phyloP scores from a whole-genome alignment of 352 stramenopile genomes.

The Phytopythium chamaehyphon region DNA sequence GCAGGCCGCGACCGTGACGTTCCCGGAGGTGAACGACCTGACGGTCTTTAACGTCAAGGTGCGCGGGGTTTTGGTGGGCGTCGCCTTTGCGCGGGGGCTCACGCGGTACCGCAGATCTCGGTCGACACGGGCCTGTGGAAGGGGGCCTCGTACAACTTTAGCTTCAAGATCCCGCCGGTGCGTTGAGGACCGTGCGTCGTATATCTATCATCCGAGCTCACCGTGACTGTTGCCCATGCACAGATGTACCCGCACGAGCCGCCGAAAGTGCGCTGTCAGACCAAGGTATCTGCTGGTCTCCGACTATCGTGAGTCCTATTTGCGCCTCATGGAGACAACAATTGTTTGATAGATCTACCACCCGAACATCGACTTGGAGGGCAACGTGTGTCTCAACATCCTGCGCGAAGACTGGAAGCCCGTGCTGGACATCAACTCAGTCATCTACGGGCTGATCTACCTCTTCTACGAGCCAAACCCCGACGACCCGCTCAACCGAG shows the following conservation, averaged over 20 bases:
- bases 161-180: slow-evolving; percentile 96
- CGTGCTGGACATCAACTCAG: slow-evolving; percentile 98
- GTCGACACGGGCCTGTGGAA: slow-evolving; percentile 97
- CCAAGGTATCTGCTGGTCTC: too few species aligned
- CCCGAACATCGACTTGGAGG: slow-evolving; percentile 98
- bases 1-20: slow-evolving; percentile 93
- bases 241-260: slow-evolving; percentile 95
- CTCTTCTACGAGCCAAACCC: slow-evolving; percentile 99
- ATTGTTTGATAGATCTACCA: slow-evolving; percentile 93
- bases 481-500: slow-evolving; percentile 97
- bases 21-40: slow-evolving; percentile 97
- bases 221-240: slow-evolving; percentile 1
- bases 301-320: too few species aligned
- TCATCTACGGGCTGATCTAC: slow-evolving; percentile 99
- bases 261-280: slow-evolving; percentile 96
- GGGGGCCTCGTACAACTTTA: slow-evolving; percentile 96
- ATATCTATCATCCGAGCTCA: neutral
- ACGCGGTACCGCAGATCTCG: slow-evolving; percentile 51
- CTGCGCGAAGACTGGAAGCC: slow-evolving; percentile 98
- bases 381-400: slow-evolving; percentile 98
- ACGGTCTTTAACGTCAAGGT: slow-evolving; percentile 91
- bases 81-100: neutral
- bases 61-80: too few species aligned
- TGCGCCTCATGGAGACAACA: too few species aligned
- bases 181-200: slow-evolving; percentile 2